Percentiles rank a stretch among this genome's conserved stretches.
These are phyloP conservation scores for Ganoderma resinaceum DNA, from an alignment of 1,284 basidiomycete species.

Conservation along the genomic window DNA sequence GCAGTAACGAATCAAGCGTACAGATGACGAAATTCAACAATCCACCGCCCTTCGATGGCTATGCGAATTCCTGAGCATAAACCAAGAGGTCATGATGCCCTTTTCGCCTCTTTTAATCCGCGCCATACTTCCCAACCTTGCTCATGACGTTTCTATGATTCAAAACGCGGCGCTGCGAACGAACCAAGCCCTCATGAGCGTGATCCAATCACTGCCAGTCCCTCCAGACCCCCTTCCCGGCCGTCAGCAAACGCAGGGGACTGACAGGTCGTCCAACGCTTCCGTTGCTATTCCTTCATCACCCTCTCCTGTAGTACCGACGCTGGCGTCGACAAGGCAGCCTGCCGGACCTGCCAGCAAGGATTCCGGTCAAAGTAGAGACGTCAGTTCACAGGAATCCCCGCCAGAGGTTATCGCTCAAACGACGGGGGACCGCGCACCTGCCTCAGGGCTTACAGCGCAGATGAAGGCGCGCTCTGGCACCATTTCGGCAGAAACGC, in stretches of 20 bases:
- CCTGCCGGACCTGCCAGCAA: slow-evolving; percentile 44
- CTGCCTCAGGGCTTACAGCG: slow-evolving; percentile 35
- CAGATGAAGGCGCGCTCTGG: slow-evolving; percentile 36
- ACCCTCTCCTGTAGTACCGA: slow-evolving; percentile 53
- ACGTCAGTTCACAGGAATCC: slow-evolving; percentile 54
- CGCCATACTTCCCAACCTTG: slow-evolving; percentile 93
- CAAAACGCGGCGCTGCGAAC: slow-evolving; percentile 87
- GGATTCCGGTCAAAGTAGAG: slow-evolving; percentile 43
- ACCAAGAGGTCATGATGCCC: slow-evolving; percentile 91
- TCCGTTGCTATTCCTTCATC: slow-evolving; percentile 52
- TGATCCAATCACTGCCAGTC: slow-evolving; percentile 86
- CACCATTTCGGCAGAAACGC: slow-evolving; percentile 30
- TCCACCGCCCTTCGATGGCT: slow-evolving; percentile 92
- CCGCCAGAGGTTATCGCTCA: slow-evolving; percentile 27
- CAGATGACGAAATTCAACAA: slow-evolving; percentile 91
- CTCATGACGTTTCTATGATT: slow-evolving; percentile 91
- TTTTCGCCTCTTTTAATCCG: slow-evolving; percentile 94
- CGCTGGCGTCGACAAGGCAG: slow-evolving; percentile 54
- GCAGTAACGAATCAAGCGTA: background rate
- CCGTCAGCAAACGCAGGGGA: slow-evolving; percentile 48
- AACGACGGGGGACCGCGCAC: slow-evolving; percentile 23
- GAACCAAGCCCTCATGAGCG: slow-evolving; percentile 85
- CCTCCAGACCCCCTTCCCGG: slow-evolving; percentile 57
- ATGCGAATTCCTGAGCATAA: slow-evolving; percentile 89
- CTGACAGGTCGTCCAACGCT: slow-evolving; percentile 41